Percentiles rank a stretch among this genome's conserved stretches.
phyloP scores from a whole-genome alignment of 305 asterid genomes.

The Nicotiana rustica region DNA sequence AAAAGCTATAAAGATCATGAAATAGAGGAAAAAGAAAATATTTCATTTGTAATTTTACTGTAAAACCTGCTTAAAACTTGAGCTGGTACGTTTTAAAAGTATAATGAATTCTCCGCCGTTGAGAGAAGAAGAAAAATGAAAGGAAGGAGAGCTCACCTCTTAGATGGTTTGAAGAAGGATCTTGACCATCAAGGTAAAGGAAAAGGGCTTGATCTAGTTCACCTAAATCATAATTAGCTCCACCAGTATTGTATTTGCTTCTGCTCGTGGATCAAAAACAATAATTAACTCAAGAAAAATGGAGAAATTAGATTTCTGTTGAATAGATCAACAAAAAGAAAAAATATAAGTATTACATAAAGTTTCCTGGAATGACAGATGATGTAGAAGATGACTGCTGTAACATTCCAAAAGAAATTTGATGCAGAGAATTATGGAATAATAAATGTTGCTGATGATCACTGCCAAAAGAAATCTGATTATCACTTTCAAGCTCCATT shows the following conservation, averaged over 20 bases:
- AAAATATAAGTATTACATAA: slow-evolving; percentile 49
- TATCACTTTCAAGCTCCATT: slow-evolving; percentile 22
- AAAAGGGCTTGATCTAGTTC: slow-evolving; percentile 56
- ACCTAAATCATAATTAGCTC: slow-evolving; percentile 47
- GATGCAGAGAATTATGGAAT: slow-evolving; percentile 32
- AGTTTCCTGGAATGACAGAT: slow-evolving; percentile 43
- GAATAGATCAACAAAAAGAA: background rate
- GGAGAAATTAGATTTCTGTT: background rate
- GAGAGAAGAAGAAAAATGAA: background rate
- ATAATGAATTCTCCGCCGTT: too few relatives aligned
- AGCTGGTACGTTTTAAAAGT: too few relatives aligned
- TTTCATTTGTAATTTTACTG: background rate
- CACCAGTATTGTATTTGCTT: slow-evolving; percentile 43
- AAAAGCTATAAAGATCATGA: background rate
- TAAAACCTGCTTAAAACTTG: background rate
- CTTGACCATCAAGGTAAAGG: slow-evolving; percentile 49
- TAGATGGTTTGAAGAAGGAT: slow-evolving; percentile 45
- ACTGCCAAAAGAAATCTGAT: slow-evolving; percentile 32
- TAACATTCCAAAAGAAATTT: slow-evolving; percentile 77
- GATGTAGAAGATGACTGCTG: slow-evolving; percentile 55
- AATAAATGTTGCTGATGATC: slow-evolving; percentile 42
- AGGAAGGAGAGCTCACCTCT: slow-evolving; percentile 34
- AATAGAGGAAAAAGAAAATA: background rate
- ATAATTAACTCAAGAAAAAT: background rate
- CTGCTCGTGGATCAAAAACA: slow-evolving; percentile 19